Evolutionary conservation across 2,329 filamentous ascomycete species (phyloP).

Genomic region (Teratosphaeria gauchensis): DNA sequence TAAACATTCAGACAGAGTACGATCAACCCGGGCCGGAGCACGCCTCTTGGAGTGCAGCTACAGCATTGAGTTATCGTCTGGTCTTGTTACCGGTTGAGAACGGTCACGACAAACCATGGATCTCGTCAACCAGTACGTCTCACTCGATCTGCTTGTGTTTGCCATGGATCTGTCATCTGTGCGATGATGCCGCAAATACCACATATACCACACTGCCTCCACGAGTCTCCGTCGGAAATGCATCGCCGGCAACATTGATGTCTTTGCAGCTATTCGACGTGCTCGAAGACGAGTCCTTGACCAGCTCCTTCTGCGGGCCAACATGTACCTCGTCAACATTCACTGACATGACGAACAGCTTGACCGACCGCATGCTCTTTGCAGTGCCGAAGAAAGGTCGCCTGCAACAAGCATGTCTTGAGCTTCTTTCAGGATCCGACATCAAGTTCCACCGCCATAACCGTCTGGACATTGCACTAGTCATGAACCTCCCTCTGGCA

Average conservation of each 20-base stretch:
- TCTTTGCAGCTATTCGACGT: not conserved
- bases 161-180: not conserved
- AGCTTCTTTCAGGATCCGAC: slow-evolving; percentile 86
- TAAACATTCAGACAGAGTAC: not conserved
- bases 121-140: slow-evolving; percentile 26
- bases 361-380: slow-evolving; percentile 88
- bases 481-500: slow-evolving; percentile 92
- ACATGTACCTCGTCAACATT: not conserved
- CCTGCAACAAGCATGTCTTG: slow-evolving; percentile 75
- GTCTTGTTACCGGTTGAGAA: not conserved
- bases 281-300: not conserved
- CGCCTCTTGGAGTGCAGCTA: too few species aligned
- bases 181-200: not conserved
- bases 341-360: slow-evolving; percentile 32
- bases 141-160: slow-evolving; percentile 7
- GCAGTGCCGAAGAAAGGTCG: slow-evolving; percentile 99
- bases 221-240: not conserved
- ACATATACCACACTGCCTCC: not conserved
- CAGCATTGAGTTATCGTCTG: too few species aligned
- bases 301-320: not conserved
- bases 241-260: not conserved
- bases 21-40: not conserved
- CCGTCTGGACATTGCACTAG: slow-evolving; percentile 91
- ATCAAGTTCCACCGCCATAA: slow-evolving; percentile 94
- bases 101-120: slow-evolving; percentile 16